Evolutionary conservation across 768 basidiomycete species (phyloP).

Genomic region (Exsudoporus frostii): DNA sequence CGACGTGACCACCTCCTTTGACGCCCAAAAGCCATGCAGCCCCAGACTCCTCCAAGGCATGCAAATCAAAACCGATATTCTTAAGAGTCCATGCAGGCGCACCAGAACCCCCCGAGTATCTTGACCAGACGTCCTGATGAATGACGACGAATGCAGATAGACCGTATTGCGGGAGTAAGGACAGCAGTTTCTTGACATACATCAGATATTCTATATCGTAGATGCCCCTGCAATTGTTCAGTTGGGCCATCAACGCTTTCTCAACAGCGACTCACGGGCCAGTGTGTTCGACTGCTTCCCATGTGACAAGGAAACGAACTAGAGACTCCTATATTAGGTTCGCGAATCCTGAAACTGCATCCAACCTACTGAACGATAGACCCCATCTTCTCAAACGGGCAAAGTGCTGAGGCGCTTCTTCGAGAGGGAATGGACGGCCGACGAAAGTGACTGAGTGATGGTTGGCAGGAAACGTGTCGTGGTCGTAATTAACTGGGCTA

Average conservation of each 20-base stretch:
- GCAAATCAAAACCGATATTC: slow-evolving; percentile 78
- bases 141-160: slow-evolving; percentile 72
- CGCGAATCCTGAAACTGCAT: not conserved
- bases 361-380: slow-evolving; percentile 71
- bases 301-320: slow-evolving; percentile 93
- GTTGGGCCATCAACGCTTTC: not conserved
- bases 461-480: slow-evolving; percentile 64
- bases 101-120: slow-evolving; percentile 92
- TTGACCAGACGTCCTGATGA: slow-evolving; percentile 96
- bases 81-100: slow-evolving; percentile 97
- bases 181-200: slow-evolving; percentile 71
- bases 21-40: slow-evolving; percentile 88
- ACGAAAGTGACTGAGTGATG: slow-evolving; percentile 76
- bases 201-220: slow-evolving; percentile 82
- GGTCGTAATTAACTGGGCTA: slow-evolving; percentile 69
- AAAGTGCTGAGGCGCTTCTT: slow-evolving; percentile 84
- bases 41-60: slow-evolving; percentile 73
- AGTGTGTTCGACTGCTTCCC: slow-evolving; percentile 95
- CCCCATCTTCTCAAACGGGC: slow-evolving; percentile 83
- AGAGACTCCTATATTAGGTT: not conserved
- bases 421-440: slow-evolving; percentile 85
- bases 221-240: slow-evolving; percentile 51
- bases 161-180: slow-evolving; percentile 68
- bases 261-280: slow-evolving; percentile 66
- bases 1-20: slow-evolving; percentile 68